These are phyloP conservation scores for Microbotryum saponariae DNA, from an alignment of 1,284 basidiomycete genomes.

Conservation along the genomic window DNA sequence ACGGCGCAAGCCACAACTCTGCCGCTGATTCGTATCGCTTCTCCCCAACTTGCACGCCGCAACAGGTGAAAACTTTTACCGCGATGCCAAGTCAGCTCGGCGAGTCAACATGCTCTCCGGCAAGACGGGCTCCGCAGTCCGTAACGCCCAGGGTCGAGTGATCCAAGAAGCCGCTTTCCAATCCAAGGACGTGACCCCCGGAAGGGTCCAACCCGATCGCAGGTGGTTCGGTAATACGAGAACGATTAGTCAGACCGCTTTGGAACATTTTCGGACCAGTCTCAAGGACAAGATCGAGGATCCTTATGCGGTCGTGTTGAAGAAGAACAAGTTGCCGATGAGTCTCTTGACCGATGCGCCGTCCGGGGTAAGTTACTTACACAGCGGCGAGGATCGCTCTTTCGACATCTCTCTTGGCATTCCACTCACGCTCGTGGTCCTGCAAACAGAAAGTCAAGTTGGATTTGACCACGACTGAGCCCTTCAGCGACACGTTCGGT, in stretches of 20 bases:
- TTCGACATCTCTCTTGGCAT: neutral
- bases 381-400: neutral
- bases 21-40: neutral
- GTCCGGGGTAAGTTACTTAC: slow-evolving; percentile 7
- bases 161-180: slow-evolving; percentile 87
- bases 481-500: slow-evolving; percentile 85
- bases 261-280: slow-evolving; percentile 88
- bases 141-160: slow-evolving; percentile 82
- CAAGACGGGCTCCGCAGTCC: slow-evolving; percentile 76
- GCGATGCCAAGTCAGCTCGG: slow-evolving; percentile 56
- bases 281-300: slow-evolving; percentile 74
- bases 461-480: slow-evolving; percentile 85
- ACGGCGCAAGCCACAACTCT: neutral
- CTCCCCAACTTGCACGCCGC: neutral
- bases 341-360: slow-evolving; percentile 65
- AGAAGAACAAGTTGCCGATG: slow-evolving; percentile 91
- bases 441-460: slow-evolving; percentile 27
- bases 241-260: slow-evolving; percentile 90
- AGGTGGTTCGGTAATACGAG: slow-evolving; percentile 97
- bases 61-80: slow-evolving; percentile 36
- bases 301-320: slow-evolving; percentile 85
- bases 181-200: slow-evolving; percentile 76
- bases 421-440: neutral
- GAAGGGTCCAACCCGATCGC: slow-evolving; percentile 83
- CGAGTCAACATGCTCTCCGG: slow-evolving; percentile 70